phyloP scores from a whole-genome alignment of 1,284 basidiomycete genomes.

The Cutaneotrichosporon sp. region DNA sequence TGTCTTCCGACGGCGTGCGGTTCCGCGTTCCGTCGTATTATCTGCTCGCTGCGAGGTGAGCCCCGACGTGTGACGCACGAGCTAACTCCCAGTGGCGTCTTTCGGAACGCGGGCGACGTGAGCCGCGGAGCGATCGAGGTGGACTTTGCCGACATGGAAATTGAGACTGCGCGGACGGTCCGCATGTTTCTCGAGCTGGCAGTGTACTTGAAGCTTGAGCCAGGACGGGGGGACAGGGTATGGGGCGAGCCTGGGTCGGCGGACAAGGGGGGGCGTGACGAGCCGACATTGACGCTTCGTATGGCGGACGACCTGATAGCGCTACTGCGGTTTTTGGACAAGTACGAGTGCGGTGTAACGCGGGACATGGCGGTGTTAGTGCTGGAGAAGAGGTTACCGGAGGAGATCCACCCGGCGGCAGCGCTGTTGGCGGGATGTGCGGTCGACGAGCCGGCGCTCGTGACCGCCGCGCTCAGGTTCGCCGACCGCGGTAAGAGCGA shows the following conservation, averaged over 20 bases:
- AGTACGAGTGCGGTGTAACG: conserved; percentile 6
- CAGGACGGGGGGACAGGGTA: background rate
- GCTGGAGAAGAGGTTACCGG: background rate
- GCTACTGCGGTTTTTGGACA: conserved; percentile 1
- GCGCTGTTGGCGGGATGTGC: background rate
- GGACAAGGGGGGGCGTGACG: too few relatives aligned
- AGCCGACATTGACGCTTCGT: background rate
- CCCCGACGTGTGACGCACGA: background rate
- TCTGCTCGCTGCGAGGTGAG: conserved; percentile 7
- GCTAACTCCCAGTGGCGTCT: conserved; percentile 1
- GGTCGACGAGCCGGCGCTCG: background rate
- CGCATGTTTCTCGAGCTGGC: conserved; percentile 1
- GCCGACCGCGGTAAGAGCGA: conserved; percentile 1
- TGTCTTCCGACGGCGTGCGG: conserved; percentile 1
- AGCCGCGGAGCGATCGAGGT: background rate
- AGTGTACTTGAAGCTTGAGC: background rate
- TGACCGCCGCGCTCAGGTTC: background rate
- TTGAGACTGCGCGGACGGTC: background rate
- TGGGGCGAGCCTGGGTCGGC: background rate
- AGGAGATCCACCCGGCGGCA: background rate
- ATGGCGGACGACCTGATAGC: background rate
- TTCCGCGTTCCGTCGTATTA: conserved; percentile 4
- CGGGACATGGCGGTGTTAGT: background rate
- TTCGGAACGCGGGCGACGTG: background rate
- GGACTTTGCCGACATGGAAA: background rate